phyloP scores from a whole-genome alignment of 768 basidiomycete species.

The Zangia roseola region DNA sequence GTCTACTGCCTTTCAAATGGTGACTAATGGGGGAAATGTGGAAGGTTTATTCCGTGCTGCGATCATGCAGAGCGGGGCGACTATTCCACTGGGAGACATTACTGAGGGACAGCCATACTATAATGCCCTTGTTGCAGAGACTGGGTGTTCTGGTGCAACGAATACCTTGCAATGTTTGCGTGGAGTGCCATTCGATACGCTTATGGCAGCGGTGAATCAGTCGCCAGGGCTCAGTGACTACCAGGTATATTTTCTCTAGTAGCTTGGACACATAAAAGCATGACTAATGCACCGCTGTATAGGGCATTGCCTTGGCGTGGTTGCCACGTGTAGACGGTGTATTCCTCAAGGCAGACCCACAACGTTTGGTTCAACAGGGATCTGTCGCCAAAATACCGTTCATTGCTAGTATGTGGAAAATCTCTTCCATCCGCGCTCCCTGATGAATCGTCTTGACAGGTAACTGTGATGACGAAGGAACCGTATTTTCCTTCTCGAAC shows the following conservation, averaged over 20 bases:
- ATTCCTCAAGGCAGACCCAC: conserved; percentile 31
- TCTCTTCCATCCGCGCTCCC: conserved; percentile 4
- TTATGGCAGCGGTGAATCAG: conserved; percentile 34
- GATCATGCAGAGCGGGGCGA: conserved; percentile 43
- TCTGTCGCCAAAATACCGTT: conserved; percentile 8
- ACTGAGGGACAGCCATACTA: conserved; percentile 26
- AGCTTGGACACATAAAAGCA: conserved; percentile 22
- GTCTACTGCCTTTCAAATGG: no score
- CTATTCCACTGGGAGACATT: conserved; percentile 23
- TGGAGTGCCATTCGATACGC: conserved; percentile 25
- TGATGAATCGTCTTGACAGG: conserved; percentile 12
- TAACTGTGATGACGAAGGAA: conserved; percentile 42
- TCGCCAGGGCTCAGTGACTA: conserved; percentile 32
- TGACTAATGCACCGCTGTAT: conserved; percentile 41
- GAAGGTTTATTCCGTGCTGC: conserved; percentile 27
- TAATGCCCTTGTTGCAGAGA: conserved; percentile 29
- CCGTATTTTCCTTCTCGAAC: conserved; percentile 44
- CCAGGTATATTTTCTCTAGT: conserved; percentile 24
- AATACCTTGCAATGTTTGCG: conserved; percentile 37
- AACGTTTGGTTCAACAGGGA: conserved; percentile 35
- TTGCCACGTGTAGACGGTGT: no score
- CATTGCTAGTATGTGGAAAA: no score
- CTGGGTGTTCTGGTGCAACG: conserved; percentile 26
- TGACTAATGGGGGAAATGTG: conserved; percentile 18
- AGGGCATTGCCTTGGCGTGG: no score